Percentiles rank a stretch among this genome's conserved stretches.
phyloP scores from a whole-genome alignment of 2,329 filamentous ascomycete genomes.

The Torrubiella hemipterigena region DNA sequence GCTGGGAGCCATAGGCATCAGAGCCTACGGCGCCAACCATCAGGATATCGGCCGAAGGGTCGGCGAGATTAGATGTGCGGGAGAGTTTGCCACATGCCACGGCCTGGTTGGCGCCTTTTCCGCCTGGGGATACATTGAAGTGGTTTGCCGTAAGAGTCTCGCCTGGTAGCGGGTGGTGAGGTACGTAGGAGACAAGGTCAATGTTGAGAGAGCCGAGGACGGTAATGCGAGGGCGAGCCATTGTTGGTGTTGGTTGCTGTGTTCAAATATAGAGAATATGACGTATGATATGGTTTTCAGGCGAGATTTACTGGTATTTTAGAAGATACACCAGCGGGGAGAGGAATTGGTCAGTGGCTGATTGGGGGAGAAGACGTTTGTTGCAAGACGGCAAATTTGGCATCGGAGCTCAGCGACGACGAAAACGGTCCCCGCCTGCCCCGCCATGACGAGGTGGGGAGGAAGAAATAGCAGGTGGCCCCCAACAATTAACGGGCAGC shows the following conservation, averaged over 20 bases:
- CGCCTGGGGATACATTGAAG: conserved; percentile 73
- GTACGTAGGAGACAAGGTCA: conserved; percentile 80
- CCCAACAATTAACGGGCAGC: too few relatives aligned
- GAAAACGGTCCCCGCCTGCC: too few relatives aligned
- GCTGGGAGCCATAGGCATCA: conserved; percentile 50
- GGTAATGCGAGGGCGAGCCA: conserved; percentile 46
- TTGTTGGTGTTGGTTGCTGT: conserved; percentile 5
- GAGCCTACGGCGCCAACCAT: conserved; percentile 67
- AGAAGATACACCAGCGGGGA: too few relatives aligned
- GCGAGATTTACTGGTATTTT: too few relatives aligned
- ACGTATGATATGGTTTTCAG: too few relatives aligned
- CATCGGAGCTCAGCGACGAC: too few relatives aligned
- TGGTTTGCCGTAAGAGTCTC: conserved; percentile 75
- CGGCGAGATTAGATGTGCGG: conserved; percentile 27
- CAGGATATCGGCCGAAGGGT: conserved; percentile 34
- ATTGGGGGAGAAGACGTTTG: conserved; percentile 6
- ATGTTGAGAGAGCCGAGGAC: conserved; percentile 90
- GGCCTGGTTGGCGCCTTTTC: conserved; percentile 94
- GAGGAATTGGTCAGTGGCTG: too few relatives aligned
- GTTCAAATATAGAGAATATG: too few relatives aligned
- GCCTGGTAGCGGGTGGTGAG: conserved; percentile 70
- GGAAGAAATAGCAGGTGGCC: too few relatives aligned
- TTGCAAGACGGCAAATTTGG: background rate
- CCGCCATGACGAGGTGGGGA: too few relatives aligned
- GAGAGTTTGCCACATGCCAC: conserved; percentile 79